Base-by-base conservation (phyloP, 148 eudicot species). In the Pharnaceum exiguum region DNA sequence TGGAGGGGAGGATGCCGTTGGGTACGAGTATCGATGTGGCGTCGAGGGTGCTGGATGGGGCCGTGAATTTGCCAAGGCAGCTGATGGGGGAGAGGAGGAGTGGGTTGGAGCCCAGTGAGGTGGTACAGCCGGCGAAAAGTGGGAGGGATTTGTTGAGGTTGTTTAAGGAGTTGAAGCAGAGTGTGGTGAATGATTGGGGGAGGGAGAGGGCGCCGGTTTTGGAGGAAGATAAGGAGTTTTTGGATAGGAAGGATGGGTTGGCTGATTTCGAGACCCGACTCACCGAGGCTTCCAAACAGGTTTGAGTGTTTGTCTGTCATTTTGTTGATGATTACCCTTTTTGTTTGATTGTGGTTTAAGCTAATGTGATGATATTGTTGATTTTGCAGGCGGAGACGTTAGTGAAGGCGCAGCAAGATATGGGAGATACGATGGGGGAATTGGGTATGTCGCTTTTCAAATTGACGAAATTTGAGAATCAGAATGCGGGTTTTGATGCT, bases 381-480 rank as follows among this genome's bases (percentile, higher is more conserved):
- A 13, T 31, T 37, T 40, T 37, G 57, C 59, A 93, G 96, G 99
- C 96, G 17, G 99, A 93, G 75, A 68, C 81, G 52, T 81, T 88
- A 69, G 95, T 83, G 43, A 93, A 89, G 69, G 84, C 86, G 48
- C 95, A 93, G 66, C 95, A 86, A 70, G 83, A 79, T 38, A 78
- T 86, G 81, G 96, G 89, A 38, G 94, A 88, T 58, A 81, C 95
- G 19, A 76, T 86, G 90, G 99, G 99, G 36, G 95, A 83, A 37
- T 64, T 93, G 62, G 99, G 99, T 42, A 62, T 93, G 25, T 78
- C 96, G 27, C 83, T 86, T 60, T 76, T 93, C 28, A 93, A 89
- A 73, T 62, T 93, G 74, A 77, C 96, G 17, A 93, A 89, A 59
- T 83, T 93, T 73, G 99, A 93, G 71, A 85, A 83, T 42, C 77